Base-by-base conservation (phyloP, 345 rosid genomes). In the Salix arbutifolia region DNA sequence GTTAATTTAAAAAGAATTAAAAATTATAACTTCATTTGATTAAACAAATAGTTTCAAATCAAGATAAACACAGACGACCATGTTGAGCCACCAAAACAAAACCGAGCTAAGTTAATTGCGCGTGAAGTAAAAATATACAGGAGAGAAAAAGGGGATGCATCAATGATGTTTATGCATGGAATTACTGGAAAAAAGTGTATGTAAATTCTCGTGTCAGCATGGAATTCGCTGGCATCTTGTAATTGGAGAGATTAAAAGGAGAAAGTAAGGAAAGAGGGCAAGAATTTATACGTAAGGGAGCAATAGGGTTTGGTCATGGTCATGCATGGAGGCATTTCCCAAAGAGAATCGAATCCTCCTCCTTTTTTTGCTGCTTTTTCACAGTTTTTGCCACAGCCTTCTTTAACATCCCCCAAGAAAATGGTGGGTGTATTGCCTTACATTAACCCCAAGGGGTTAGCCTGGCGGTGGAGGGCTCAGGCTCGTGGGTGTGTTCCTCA, bases 321-420 rank as follows among this genome's bases (percentile, higher is more conserved):
- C 72, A 74, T 87, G 91, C 86, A 87, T 84, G 89, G 86, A 90
- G 81, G 88, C 91, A 87, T 79, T 88, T 84, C 83, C 86, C 86
- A 70, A 90, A 82, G 88, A 83, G 89, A 87, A 90, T 88, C 86
- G 90, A 87, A 86, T 88, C 84, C 80, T 76, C 77, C 76, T 82
- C 65, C 62, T 78, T 78, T 80, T 38, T 77, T 77, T 87, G 87
- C 86, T 82, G 83, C 84, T 86, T 88, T 88, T 85, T 85, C 87
- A 76, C 87, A 82, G 86, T 81, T 61, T 40, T 69, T 78, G 81
- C 78, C 76, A 74, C 90, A 86, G 89, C 88, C 79, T 85, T 88
- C 91, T 90, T 90, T 90, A 87, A 86, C 94, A 85, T 71, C 87
- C 86, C 88, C 91, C 94, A 81, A 90, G 84, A 87, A 86, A 87